Evolutionary conservation across 495 filamentous ascomycete species (phyloP).

Genomic region (Aspergillus biplanus): DNA sequence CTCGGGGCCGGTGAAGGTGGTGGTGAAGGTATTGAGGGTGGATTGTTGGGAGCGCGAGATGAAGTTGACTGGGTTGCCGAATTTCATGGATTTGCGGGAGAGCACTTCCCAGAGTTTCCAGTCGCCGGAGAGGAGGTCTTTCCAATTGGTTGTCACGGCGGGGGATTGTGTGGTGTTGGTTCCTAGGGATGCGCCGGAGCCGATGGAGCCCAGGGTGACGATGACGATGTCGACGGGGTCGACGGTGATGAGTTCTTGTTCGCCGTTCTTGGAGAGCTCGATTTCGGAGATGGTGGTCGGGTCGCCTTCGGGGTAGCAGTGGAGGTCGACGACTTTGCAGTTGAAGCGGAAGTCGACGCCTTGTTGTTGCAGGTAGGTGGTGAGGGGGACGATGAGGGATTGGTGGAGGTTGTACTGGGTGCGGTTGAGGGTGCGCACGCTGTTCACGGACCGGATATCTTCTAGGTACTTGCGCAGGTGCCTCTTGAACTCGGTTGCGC

Average conservation of each 20-base stretch:
- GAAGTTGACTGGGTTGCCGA: slow-evolving; percentile 45
- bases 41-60: slow-evolving; percentile 32
- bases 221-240: slow-evolving; percentile 29
- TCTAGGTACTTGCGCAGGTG: slow-evolving; percentile 28
- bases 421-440: slow-evolving; percentile 25
- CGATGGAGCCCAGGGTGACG: slow-evolving; percentile 29
- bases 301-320: slow-evolving; percentile 16
- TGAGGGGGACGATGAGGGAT: slow-evolving; percentile 41
- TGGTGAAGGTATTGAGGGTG: slow-evolving; percentile 42
- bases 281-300: slow-evolving; percentile 22
- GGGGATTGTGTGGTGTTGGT: slow-evolving; percentile 19
- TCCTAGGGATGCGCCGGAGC: slow-evolving; percentile 25
- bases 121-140: slow-evolving; percentile 24
- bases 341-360: slow-evolving; percentile 47
- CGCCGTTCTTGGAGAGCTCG: slow-evolving; percentile 12
- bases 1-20: slow-evolving; percentile 36
- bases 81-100: slow-evolving; percentile 20
- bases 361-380: slow-evolving; percentile 35
- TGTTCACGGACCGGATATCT: slow-evolving; percentile 30
- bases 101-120: slow-evolving; percentile 34
- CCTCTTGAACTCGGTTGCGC: slow-evolving; percentile 36
- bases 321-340: slow-evolving; percentile 25
- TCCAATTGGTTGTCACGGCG: slow-evolving; percentile 1
- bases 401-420: slow-evolving; percentile 41
- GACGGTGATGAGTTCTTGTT: slow-evolving; percentile 19